Evolutionary conservation across 2,329 filamentous ascomycete species (phyloP).

Genomic region (Verticillium dahliae): DNA sequence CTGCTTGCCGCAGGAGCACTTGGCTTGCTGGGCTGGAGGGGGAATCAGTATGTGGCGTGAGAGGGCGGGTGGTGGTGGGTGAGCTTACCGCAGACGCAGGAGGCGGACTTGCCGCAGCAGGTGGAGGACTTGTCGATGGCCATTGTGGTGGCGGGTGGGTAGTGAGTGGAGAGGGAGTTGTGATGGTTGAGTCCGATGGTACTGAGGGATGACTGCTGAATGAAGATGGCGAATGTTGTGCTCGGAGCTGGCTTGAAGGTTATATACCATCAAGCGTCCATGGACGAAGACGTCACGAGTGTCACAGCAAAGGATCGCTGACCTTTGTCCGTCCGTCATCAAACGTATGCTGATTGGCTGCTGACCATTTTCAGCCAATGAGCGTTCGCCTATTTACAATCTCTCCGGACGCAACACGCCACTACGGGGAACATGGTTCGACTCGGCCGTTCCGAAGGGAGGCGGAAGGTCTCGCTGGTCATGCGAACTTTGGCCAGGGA

Average conservation of each 20-base stretch:
- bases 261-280: neutral
- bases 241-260: neutral
- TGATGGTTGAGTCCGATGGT: neutral
- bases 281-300: neutral
- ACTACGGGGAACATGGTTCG: neutral
- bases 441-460: neutral
- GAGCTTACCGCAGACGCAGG: slow-evolving; percentile 52
- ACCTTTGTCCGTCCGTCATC: neutral
- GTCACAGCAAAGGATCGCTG: neutral
- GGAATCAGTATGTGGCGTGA: neutral
- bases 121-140: slow-evolving; percentile 34
- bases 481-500: neutral
- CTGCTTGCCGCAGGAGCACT: slow-evolving; percentile 86
- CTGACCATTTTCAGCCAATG: neutral
- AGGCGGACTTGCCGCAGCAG: slow-evolving; percentile 48
- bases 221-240: neutral
- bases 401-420: neutral
- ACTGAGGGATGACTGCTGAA: neutral
- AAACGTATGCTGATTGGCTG: neutral
- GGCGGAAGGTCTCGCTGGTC: neutral
- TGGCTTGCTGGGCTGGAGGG: slow-evolving; percentile 52
- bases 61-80: slow-evolving; percentile 1
- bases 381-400: neutral
- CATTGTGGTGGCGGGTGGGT: slow-evolving; percentile 16
- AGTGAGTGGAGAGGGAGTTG: too few relatives aligned